Base-by-base conservation (phyloP, 331 rosid genomes). In the Rosa hybrid region DNA sequence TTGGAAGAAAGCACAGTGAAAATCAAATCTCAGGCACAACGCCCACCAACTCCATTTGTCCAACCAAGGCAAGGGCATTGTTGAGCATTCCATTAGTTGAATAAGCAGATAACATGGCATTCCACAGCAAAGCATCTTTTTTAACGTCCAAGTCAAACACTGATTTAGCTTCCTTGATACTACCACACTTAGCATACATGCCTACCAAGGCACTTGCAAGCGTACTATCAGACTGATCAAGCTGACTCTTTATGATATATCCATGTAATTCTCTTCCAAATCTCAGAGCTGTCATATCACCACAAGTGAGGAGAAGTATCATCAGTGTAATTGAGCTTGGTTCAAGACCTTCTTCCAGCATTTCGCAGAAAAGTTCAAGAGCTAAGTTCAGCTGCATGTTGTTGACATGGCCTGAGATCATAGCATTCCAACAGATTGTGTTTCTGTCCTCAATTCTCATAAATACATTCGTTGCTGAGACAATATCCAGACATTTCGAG, bases 361-460 rank as follows among this genome's bases (percentile, higher is more conserved):
- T 84, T 74, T 86, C 78, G 41, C 78, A 7, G 63, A 86, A 86
- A 51, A 84, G 81, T 41, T 78, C 77, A 74, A 84, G 27, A 50
- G 87, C 88, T 51, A 77, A 30, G 56, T 82, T 80, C 20, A 59
- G 81, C 81, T 84, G 87, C 84, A 23, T 68, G 25, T 80, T 59
- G 57, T 65, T 72, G 67, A 84, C 72, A 10, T 74, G 65, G 70
- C 90, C 88, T 27, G 92, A 86, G 53, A 84, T 82, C 78, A 86
- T 78, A 57, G 80, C 78, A 80, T 86, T 88, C 91, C 89, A 84
- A 80, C 88, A 82, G 53, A 82, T 70, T 56, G 81, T 86, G 79
- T 84, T 86, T 71, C 81, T 84, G 41, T 60, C 83, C 65, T 80
- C 81, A 14, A 44, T 67, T 80, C 74, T 78, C 39, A 75, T 59